Percentiles rank a stretch among this genome's conserved stretches.
Conservation (phyloP, 75 land plant species). For the Pinus albicaulis region DNA sequence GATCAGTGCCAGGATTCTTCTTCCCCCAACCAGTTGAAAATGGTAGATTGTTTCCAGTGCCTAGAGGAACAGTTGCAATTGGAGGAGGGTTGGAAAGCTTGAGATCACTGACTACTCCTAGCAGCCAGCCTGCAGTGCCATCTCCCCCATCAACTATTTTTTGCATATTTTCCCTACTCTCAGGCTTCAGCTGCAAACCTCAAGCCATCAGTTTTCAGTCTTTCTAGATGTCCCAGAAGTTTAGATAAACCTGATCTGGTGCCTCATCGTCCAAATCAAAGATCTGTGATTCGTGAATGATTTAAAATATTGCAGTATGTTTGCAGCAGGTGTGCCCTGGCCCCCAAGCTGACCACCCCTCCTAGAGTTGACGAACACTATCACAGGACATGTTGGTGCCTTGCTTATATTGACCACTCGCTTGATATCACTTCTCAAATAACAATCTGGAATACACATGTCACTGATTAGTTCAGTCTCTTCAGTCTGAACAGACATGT, state of each 20-base stretch:
- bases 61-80: conserved; percentile 89
- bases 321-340: conserved; percentile 42
- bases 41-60: conserved; percentile 97
- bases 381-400: conserved; percentile 57
- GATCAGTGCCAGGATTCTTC: too few relatives aligned
- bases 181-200: conserved; percentile 40
- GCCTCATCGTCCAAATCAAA: conserved; percentile 75
- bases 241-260: conserved; percentile 69
- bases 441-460: conserved; percentile 41
- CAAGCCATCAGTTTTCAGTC: conserved; percentile 49
- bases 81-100: conserved; percentile 79
- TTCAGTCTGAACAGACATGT: not conserved
- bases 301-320: conserved; percentile 62
- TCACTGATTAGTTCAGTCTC: not conserved
- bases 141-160: conserved; percentile 89
- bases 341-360: conserved; percentile 97
- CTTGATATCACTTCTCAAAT: conserved; percentile 16
- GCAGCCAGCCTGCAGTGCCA: conserved; percentile 97
- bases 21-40: conserved; percentile 99
- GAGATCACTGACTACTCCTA: conserved; percentile 86
- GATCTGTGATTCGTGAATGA: conserved; percentile 65
- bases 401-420: not conserved
- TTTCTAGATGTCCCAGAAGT: conserved; percentile 58
- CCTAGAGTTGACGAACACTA: conserved; percentile 86
- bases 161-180: conserved; percentile 52